Base-by-base conservation (phyloP, 2,329 filamentous ascomycete species). In the Colletotrichum plurivorum region DNA sequence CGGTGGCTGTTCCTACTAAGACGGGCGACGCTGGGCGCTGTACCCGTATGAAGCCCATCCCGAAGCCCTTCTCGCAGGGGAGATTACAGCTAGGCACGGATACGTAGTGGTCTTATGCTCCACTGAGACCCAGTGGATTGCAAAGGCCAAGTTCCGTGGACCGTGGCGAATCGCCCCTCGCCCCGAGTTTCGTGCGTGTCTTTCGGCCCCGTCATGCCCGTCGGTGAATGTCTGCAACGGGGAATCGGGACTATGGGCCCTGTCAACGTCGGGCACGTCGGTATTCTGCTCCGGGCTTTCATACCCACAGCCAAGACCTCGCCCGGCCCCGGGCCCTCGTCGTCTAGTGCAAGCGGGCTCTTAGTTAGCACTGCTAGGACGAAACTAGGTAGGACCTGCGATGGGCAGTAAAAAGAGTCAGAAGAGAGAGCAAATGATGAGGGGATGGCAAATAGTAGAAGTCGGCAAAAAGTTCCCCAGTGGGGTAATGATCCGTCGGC, bases 151-250 rank as follows among this genome's bases (percentile, higher is more conserved):
- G 62, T 55, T 46, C 53, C 48, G 61, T 68, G 61, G 61, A 39
- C 53, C 48, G 61, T 68, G 61, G 61, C 54, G 54, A 65, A 22
- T 18, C 41, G 22, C 63, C 52, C 64, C 59, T 46, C 31, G 64
- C 25, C 54, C 60, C 54, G 54, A 59, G n/a, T 46, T 20, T 58
- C 46, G 25, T 48, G 60, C 60, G 41, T 48, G n/a, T 36, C 20
- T 57, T 31, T 59, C 65, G 62, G 62, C 56, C 62, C 45, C 67
- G 25, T 69, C 31, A 52, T 63, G 56, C 67, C 43, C 56, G 55
- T 69, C 67, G 62, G 67, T 59, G 49, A 69, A 66, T 60, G 31
- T 56, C 39, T 61, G 62, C 62, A 63, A 66, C 57, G 49, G 55
- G 45, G 58, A 36, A 22, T 46, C 57, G 51, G 31, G 31, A 10